A percentile compares a stretch with the other conserved stretches of the same genome.
Conservation (phyloP, 768 basidiomycete species). For the Gautieria morchelliformis region DNA sequence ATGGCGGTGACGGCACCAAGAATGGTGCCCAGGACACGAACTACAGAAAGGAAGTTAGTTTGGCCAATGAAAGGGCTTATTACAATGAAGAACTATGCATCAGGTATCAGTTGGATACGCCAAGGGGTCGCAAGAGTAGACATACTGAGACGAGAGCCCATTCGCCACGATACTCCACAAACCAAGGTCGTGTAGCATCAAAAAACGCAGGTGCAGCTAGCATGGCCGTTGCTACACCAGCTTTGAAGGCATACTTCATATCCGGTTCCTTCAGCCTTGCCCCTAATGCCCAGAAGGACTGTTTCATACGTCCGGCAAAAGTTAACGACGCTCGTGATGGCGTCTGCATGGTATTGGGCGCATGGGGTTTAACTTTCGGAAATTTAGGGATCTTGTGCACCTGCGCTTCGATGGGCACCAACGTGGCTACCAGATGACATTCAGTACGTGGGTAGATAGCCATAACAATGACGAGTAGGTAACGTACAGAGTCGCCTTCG, state of each 20-base stretch:
- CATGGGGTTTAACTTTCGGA: constrained; percentile 74
- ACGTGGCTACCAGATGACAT: background rate
- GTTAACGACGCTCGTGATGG: constrained; percentile 55
- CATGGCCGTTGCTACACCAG: constrained; percentile 72
- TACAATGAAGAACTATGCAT: constrained; percentile 70
- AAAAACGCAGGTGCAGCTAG: constrained; percentile 86
- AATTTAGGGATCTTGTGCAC: constrained; percentile 32
- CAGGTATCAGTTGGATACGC: background rate
- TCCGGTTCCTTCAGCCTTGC: constrained; percentile 58
- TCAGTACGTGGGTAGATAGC: background rate
- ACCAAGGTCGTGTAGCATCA: constrained; percentile 63
- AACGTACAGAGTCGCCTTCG: constrained; percentile 13
- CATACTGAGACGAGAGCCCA: constrained; percentile 91
- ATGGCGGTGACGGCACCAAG: constrained; percentile 74
- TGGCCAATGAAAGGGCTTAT: constrained; percentile 83
- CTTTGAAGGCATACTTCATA: constrained; percentile 81
- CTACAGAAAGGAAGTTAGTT: constrained; percentile 80
- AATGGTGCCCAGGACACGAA: constrained; percentile 78
- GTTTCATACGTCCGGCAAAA: constrained; percentile 51
- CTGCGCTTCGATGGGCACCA: background rate
- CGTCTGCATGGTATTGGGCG: constrained; percentile 78
- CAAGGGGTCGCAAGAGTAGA: constrained; percentile 20
- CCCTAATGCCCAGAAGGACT: constrained; percentile 65
- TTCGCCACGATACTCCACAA: constrained; percentile 79
- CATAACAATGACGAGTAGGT: background rate